phyloP scores from a whole-genome alignment of 192 early-diverging fungal genomes.

The Jimgerdemannia lactiflua region DNA sequence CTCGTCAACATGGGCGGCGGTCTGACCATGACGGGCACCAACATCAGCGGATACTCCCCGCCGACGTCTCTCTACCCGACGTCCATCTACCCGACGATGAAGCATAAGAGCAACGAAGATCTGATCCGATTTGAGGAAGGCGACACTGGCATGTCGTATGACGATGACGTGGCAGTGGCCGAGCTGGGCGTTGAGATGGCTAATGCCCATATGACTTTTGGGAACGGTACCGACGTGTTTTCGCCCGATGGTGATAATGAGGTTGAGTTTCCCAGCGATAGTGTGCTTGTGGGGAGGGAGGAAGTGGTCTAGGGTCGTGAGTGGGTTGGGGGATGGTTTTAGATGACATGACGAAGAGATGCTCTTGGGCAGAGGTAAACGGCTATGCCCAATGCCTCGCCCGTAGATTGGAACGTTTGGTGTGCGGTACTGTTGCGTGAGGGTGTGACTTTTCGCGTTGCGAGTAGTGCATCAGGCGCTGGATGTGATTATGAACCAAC shows the following conservation, averaged over 20 bases:
- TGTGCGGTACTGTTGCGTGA: too few species aligned
- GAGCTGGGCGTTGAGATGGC: not conserved
- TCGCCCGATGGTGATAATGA: conserved; percentile 61
- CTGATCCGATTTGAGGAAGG: too few species aligned
- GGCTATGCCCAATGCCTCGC: too few species aligned
- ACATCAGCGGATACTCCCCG: not conserved
- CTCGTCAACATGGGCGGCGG: conserved; percentile 40
- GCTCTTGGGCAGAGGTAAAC: too few species aligned
- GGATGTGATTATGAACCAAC: too few species aligned
- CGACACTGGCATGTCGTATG: too few species aligned
- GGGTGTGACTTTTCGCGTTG: too few species aligned
- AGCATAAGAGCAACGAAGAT: not conserved
- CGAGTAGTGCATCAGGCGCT: too few species aligned
- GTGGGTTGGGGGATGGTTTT: not conserved
- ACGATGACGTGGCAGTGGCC: not conserved
- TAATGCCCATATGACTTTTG: not conserved
- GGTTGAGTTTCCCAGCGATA: conserved; percentile 35
- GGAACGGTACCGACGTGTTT: conserved; percentile 25
- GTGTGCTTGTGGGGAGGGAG: conserved; percentile 11
- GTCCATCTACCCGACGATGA: not conserved
- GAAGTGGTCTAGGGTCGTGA: not conserved
- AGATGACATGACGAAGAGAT: too few species aligned
- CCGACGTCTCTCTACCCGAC: not conserved
- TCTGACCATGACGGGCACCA: conserved; percentile 1
- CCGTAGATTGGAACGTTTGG: too few species aligned